Conservation (phyloP, 169 alveolate species). For the Plasmodium reichenowi region DNA sequence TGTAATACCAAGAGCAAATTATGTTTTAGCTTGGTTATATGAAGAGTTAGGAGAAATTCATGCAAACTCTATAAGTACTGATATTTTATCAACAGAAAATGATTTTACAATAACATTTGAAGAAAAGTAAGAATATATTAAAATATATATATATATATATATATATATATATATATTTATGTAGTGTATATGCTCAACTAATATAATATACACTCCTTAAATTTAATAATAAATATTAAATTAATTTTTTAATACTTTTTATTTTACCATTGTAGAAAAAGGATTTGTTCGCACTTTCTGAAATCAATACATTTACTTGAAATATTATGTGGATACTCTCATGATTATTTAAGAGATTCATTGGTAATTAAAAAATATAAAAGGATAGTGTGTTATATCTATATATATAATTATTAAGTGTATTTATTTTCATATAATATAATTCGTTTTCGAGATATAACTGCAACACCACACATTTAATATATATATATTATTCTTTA, state of each 20-base stretch:
- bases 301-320: constrained; percentile 71
- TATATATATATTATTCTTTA: not conserved
- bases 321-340: constrained; percentile 73
- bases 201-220: too few relatives aligned
- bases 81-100: constrained; percentile 58
- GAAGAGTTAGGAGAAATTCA: constrained; percentile 89
- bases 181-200: not conserved
- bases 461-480: not conserved
- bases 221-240: not conserved
- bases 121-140: constrained; percentile 26
- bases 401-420: not conserved
- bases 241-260: not conserved
- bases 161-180: not conserved
- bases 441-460: too few relatives aligned
- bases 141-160: not conserved
- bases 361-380: constrained; percentile 27
- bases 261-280: constrained; percentile 15
- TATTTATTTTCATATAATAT: not conserved
- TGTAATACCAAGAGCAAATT: constrained; percentile 85
- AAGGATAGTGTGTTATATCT: not conserved
- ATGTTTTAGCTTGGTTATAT: constrained; percentile 89
- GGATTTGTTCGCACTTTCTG: constrained; percentile 66
- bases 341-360: constrained; percentile 74
- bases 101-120: constrained; percentile 67
- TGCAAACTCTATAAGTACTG: constrained; percentile 75